Percentiles rank a stretch among this genome's conserved stretches.
These are phyloP conservation scores for Ustilago lituana DNA, from an alignment of 1,284 basidiomycete species.

Conservation along the genomic window DNA sequence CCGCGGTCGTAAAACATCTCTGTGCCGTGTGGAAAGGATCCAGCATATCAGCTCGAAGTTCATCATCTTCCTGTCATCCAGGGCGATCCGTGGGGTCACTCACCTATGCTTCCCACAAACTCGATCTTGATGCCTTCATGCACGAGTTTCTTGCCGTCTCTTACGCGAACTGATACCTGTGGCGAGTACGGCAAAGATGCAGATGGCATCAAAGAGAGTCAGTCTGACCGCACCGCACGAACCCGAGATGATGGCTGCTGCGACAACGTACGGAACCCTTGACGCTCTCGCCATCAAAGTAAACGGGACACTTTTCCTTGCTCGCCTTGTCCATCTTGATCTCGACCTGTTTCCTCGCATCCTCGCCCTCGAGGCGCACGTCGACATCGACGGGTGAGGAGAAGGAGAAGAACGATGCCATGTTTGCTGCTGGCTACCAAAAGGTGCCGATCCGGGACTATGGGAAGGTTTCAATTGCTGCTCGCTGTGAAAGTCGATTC, in stretches of 20 bases:
- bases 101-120: conserved; percentile 94
- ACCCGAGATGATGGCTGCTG: no score
- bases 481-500: no score
- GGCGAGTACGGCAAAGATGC: background rate
- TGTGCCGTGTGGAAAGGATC: conserved; percentile 63
- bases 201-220: background rate
- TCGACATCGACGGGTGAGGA: conserved; percentile 90
- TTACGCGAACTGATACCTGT: conserved; percentile 84
- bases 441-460: no score
- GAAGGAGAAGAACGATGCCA: conserved; percentile 89
- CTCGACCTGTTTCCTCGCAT: conserved; percentile 79
- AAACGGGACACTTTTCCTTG: conserved; percentile 85
- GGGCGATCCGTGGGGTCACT: conserved; percentile 66
- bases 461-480: no score
- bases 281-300: conserved; percentile 92
- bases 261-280: conserved; percentile 78
- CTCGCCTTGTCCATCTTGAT: conserved; percentile 77
- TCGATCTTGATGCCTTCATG: conserved; percentile 99
- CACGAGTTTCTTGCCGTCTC: conserved; percentile 92
- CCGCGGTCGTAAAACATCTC: conserved; percentile 96
- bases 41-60: no score
- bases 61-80: no score
- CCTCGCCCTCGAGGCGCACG: conserved; percentile 82
- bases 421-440: conserved; percentile 57
- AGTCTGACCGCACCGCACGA: background rate